Evolutionary conservation across 192 early-diverging fungal genomes (phyloP).

Genomic region (Powellomyces hirtus): DNA sequence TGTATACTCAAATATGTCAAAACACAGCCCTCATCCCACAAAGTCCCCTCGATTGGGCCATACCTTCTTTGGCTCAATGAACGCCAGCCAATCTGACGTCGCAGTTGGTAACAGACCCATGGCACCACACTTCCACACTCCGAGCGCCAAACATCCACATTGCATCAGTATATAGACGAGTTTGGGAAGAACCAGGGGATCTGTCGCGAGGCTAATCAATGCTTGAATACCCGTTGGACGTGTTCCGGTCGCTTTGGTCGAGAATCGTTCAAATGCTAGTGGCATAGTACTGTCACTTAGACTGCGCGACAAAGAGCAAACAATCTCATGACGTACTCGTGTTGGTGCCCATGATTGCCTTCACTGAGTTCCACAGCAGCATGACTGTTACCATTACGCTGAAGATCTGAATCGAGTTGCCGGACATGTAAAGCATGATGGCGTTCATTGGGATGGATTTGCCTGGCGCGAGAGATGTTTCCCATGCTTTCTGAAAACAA

Average conservation of each 20-base stretch:
- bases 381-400: constrained; percentile 93
- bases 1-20: too few species aligned
- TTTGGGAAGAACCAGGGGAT: constrained; percentile 74
- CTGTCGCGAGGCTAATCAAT: constrained; percentile 25
- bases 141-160: constrained; percentile 74
- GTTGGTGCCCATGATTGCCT: constrained; percentile 67
- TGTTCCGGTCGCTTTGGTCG: constrained; percentile 45
- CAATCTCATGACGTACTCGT: constrained; percentile 8
- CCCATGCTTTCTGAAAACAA: constrained; percentile 89
- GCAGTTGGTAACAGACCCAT: constrained; percentile 97
- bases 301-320: not conserved
- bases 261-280: constrained; percentile 73
- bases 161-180: constrained; percentile 81
- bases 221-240: constrained; percentile 33
- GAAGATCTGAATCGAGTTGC: constrained; percentile 94
- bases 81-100: constrained; percentile 93
- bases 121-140: constrained; percentile 84
- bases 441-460: constrained; percentile 96
- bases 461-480: constrained; percentile 81
- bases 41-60: not conserved
- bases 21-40: too few species aligned
- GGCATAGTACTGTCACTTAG: not conserved
- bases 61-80: constrained; percentile 58
- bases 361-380: constrained; percentile 85
- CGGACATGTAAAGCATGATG: constrained; percentile 99